These are phyloP conservation scores for Penicillium chermesinum DNA, from an alignment of 495 filamentous ascomycete genomes.

Conservation along the genomic window DNA sequence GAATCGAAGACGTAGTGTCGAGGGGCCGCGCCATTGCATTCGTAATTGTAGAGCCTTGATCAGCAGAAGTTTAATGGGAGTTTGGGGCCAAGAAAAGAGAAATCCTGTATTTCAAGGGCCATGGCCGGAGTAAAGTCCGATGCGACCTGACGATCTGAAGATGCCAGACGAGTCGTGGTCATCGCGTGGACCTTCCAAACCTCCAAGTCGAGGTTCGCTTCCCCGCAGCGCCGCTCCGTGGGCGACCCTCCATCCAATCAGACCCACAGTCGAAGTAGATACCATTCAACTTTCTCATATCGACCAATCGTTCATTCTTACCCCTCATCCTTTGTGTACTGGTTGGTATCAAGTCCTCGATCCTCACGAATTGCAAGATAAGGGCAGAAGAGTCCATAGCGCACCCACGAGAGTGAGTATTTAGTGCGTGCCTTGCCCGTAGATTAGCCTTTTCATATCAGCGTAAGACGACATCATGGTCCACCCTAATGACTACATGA, in stretches of 20 bases:
- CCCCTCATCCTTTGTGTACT: no score
- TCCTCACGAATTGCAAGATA: neutral
- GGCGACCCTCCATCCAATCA: neutral
- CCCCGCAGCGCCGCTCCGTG: no score
- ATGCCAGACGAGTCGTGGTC: no score
- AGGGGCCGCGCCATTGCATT: slow-evolving; percentile 7
- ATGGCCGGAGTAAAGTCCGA: neutral
- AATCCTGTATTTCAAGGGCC: no score
- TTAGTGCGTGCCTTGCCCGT: neutral
- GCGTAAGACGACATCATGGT: slow-evolving; percentile 12
- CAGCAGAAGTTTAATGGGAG: neutral
- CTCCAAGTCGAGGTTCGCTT: neutral
- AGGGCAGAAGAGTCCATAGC: no score
- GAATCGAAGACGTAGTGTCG: slow-evolving; percentile 19
- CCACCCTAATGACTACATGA: slow-evolving; percentile 10
- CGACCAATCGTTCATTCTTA: slow-evolving; percentile 17
- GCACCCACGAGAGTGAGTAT: neutral
- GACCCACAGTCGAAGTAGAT: no score
- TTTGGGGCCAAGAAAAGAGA: no score
- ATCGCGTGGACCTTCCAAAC: slow-evolving; percentile 3
- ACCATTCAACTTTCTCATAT: no score
- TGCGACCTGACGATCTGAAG: no score
- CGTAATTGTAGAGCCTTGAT: neutral
- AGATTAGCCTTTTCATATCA: neutral
- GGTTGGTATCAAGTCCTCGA: no score